Base-by-base conservation (phyloP, 495 filamentous ascomycete genomes). In the Penicillium macrosclerotiorum region DNA sequence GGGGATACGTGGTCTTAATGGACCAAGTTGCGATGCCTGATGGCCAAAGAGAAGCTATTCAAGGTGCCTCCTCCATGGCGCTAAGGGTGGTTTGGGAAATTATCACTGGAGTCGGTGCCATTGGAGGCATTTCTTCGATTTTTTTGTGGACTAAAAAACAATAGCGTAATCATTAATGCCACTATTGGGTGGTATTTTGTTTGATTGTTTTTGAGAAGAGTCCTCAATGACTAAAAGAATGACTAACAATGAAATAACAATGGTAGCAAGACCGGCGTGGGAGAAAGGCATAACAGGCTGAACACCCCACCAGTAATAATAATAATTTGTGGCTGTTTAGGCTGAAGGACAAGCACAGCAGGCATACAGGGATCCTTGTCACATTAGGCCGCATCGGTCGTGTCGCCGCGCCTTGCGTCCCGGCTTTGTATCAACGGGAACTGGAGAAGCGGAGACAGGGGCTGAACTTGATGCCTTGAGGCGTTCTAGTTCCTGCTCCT, bases 71-170 rank as follows among this genome's bases (percentile, higher is more conserved):
- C 3, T 45, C 52, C 3, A 27, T 40, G 19, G 54, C 53, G 1
- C 53, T 65, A 26, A 56, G 42, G 25, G 41, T 45, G 8, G 38
- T 62, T 3, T 65, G 62, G 62, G 54, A 51, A 31, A 30, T 65
- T 3, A 49, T 59, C 23, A 54, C 59, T 7, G 57, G 46, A 0
- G 42, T 59, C 17, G 40, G 59, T 36, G 52, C 47, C 3, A 4
- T 65, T 2, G 62, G 62, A 16, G 56, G 59, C 0, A 24, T 61
- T 14, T 60, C 58, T 1, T 62, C 61, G n/a, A 37, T 17, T 16
- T 59, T 59, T 33, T 22, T 57, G 36, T 63, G 57, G 59, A 51
- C 32, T 7, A 49, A 37, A 24, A 16, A 9, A 4, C 2, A 12
- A 36, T 51, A 29, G 22, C 2, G 20, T 3, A 23, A 33, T 37